These are phyloP conservation scores for Nannochloris sp. DNA, from an alignment of 139 green algal genomes.

Conservation along the genomic window DNA sequence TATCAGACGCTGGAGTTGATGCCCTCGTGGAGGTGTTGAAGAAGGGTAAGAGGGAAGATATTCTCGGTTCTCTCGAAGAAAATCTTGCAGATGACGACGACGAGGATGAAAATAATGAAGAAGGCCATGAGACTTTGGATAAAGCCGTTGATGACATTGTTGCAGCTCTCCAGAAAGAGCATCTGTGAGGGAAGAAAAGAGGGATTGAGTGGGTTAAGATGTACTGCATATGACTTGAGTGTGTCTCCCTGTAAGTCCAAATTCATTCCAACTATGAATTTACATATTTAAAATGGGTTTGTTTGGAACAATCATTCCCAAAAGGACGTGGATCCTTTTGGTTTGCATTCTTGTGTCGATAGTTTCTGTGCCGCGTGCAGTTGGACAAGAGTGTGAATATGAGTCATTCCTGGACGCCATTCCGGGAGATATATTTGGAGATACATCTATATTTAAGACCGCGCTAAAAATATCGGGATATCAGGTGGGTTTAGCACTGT, in stretches of 20 bases:
- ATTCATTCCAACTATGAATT: too few relatives aligned
- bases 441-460: conserved; percentile 6
- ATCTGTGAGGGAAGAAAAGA: neutral
- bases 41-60: conserved; percentile 21
- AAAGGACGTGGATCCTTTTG: too few relatives aligned
- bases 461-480: conserved; percentile 12
- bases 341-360: too few relatives aligned
- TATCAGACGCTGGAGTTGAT: conserved; percentile 52
- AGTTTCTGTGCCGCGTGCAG: neutral
- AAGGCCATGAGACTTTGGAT: conserved; percentile 8
- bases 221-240: too few relatives aligned
- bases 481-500: neutral
- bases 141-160: neutral
- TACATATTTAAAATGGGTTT: too few relatives aligned
- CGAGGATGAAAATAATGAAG: conserved; percentile 27
- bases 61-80: conserved; percentile 41
- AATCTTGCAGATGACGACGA: conserved; percentile 40
- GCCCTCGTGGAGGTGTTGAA: conserved; percentile 31
- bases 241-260: too few relatives aligned
- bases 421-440: conserved; percentile 1
- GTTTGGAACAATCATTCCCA: too few relatives aligned
- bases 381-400: conserved; percentile 9
- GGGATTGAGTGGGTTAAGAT: too few relatives aligned
- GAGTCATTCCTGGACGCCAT: conserved; percentile 5
- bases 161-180: neutral